These are phyloP conservation scores for Ophiocytium majus DNA, from an alignment of 352 stramenopile species.

Conservation along the genomic window DNA sequence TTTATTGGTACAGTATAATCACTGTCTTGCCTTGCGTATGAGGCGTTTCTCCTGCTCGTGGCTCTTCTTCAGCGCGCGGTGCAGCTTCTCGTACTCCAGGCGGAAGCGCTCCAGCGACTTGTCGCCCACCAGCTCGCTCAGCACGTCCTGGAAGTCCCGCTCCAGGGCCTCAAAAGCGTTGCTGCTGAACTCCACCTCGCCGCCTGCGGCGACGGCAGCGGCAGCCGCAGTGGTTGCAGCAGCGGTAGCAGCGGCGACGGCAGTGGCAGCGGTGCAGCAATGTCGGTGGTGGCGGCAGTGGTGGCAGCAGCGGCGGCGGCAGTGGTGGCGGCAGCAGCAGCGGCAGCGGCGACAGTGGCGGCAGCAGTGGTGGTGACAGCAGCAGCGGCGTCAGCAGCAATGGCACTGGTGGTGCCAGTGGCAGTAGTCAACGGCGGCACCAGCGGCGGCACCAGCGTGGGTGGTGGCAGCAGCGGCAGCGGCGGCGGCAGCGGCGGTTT, in stretches of 20 bases:
- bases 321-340: background rate
- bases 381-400: too few species aligned
- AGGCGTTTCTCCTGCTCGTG: constrained; percentile 90
- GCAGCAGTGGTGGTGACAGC: too few species aligned
- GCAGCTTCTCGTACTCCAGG: constrained; percentile 91
- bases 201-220: too few species aligned
- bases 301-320: background rate
- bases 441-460: too few species aligned
- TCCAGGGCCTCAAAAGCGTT: constrained; percentile 78
- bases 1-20: too few species aligned
- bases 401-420: too few species aligned
- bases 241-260: background rate
- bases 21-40: constrained; percentile 81
- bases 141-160: constrained; percentile 83
- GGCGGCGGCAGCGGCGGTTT: too few species aligned
- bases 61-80: constrained; percentile 84
- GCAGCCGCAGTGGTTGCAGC: background rate
- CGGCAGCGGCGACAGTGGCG: background rate
- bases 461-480: too few species aligned
- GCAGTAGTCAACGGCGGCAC: too few species aligned
- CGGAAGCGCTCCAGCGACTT: constrained; percentile 87
- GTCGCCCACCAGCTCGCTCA: constrained; percentile 82
- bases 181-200: constrained; percentile 59
- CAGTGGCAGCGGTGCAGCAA: background rate
- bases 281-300: background rate